A percentile compares a stretch with the other conserved stretches of the same genome.
These are phyloP conservation scores for Debaryomyces robertsiae DNA, from an alignment of 1,139 yeast genomes.

Conservation along the genomic window DNA sequence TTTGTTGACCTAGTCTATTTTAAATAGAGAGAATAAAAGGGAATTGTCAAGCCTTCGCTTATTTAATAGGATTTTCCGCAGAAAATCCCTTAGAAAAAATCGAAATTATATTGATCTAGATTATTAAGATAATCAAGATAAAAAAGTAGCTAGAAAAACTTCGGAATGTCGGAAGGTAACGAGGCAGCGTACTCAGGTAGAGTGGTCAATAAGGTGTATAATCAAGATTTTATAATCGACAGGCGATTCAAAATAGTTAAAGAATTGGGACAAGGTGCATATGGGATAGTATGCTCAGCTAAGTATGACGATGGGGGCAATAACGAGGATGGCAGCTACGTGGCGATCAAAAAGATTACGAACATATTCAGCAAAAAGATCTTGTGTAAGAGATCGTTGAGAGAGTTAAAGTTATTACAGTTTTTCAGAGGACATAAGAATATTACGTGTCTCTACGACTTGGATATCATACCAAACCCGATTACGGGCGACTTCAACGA, in stretches of 20 bases:
- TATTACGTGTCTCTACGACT: constrained; percentile 89
- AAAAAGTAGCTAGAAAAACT: too few species aligned
- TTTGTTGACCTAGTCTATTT: too few species aligned
- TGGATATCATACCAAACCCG: constrained; percentile 85
- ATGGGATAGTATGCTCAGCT: constrained; percentile 95
- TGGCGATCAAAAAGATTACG: constrained; percentile 93
- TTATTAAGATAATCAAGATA: too few species aligned
- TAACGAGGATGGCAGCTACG: constrained; percentile 41
- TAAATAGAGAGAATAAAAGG: too few species aligned
- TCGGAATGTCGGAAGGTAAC: constrained; percentile 8
- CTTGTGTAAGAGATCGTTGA: constrained; percentile 82
- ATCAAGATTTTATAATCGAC: constrained; percentile 89
- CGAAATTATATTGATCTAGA: neutral
- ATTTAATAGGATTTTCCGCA: neutral
- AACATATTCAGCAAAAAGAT: constrained; percentile 88
- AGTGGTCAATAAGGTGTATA: constrained; percentile 62
- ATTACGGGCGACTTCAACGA: constrained; percentile 77
- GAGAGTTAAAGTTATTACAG: constrained; percentile 84
- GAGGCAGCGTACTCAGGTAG: constrained; percentile 31
- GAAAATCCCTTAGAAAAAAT: neutral
- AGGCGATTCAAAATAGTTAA: constrained; percentile 81
- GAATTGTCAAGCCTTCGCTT: too few species aligned
- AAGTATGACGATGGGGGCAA: constrained; percentile 72
- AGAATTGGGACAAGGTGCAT: constrained; percentile 96
- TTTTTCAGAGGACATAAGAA: constrained; percentile 93